phyloP scores from a whole-genome alignment of 768 basidiomycete genomes.

The Suillus subaureus region DNA sequence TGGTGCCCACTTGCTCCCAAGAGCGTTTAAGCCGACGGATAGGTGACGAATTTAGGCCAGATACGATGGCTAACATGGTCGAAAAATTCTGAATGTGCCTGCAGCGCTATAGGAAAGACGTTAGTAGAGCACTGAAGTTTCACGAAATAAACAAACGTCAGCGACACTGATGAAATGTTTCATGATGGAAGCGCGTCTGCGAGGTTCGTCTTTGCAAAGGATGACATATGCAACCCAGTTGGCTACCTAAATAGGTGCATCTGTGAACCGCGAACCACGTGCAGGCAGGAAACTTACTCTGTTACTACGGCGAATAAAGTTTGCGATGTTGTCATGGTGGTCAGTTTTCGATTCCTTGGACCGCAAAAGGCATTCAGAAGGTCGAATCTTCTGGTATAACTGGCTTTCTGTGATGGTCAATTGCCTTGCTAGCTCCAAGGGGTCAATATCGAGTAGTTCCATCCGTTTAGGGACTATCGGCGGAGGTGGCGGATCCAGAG shows the following conservation, averaged over 20 bases:
- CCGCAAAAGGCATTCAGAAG: slow-evolving; percentile 62
- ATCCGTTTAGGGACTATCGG: slow-evolving; percentile 51
- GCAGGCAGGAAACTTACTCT: slow-evolving; percentile 36
- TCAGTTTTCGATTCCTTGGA: slow-evolving; percentile 49
- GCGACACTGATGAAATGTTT: slow-evolving; percentile 71
- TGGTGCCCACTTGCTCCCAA: slow-evolving; percentile 57
- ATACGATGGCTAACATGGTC: slow-evolving; percentile 67
- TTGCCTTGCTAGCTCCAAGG: slow-evolving; percentile 67
- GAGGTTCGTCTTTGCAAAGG: slow-evolving; percentile 56
- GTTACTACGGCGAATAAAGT: slow-evolving; percentile 61
- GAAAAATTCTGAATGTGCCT: slow-evolving; percentile 67
- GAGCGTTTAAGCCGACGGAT: slow-evolving; percentile 67
- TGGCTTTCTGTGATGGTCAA: slow-evolving; percentile 65
- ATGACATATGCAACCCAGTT: slow-evolving; percentile 64
- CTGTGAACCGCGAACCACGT: neutral
- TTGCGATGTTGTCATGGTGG: slow-evolving; percentile 52
- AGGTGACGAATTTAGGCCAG: slow-evolving; percentile 67
- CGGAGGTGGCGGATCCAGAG: slow-evolving; percentile 45
- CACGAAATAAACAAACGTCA: slow-evolving; percentile 47
- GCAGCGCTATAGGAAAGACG: slow-evolving; percentile 47
- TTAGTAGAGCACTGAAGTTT: slow-evolving; percentile 9
- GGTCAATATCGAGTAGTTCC: slow-evolving; percentile 61
- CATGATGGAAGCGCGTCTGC: slow-evolving; percentile 59
- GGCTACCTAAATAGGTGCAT: slow-evolving; percentile 45
- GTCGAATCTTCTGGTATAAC: slow-evolving; percentile 59